Conservation (phyloP, 768 basidiomycete species). For the Fistulinella prunicolor region DNA sequence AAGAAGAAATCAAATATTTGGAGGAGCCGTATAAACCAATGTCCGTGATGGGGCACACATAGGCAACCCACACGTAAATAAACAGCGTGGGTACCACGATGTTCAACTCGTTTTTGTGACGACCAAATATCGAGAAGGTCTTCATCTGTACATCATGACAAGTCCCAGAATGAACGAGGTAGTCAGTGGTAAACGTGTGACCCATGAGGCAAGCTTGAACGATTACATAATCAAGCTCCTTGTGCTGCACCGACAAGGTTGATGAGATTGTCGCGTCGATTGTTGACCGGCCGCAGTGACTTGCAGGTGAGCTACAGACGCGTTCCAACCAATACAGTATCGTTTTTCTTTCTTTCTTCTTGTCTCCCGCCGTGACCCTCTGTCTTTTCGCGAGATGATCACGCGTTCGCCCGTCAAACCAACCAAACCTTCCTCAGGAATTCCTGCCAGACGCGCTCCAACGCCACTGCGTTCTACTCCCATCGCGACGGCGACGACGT, state of each 20-base stretch:
- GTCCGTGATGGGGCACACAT: slow-evolving; percentile 38
- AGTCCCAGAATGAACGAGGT: too few relatives aligned
- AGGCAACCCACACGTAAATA: background rate
- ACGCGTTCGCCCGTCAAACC: slow-evolving; percentile 29
- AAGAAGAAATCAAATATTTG: slow-evolving; percentile 48
- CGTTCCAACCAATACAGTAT: too few relatives aligned
- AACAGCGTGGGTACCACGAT: background rate
- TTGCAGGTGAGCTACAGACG: too few relatives aligned
- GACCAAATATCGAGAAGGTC: too few relatives aligned
- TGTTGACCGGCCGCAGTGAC: too few relatives aligned
- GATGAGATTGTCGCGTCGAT: slow-evolving; percentile 12
- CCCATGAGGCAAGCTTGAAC: too few relatives aligned
- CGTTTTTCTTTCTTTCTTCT: background rate
- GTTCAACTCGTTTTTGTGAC: too few relatives aligned
- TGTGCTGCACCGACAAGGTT: background rate
- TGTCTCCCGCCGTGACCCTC: too few relatives aligned
- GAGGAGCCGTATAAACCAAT: slow-evolving; percentile 44
- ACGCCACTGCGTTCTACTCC: slow-evolving; percentile 22
- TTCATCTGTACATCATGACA: too few relatives aligned
- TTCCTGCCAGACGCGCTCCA: slow-evolving; percentile 17
- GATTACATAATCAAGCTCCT: slow-evolving; percentile 18
- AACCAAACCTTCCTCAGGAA: slow-evolving; percentile 6
- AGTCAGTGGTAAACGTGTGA: too few relatives aligned
- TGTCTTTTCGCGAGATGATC: slow-evolving; percentile 20
- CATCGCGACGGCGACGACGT: slow-evolving; percentile 20